Evolutionary conservation across 2,329 filamentous ascomycete genomes (phyloP), one percentile per base, ranked within the genome.

Genomic region (Leptosphaerulina australis): DNA sequence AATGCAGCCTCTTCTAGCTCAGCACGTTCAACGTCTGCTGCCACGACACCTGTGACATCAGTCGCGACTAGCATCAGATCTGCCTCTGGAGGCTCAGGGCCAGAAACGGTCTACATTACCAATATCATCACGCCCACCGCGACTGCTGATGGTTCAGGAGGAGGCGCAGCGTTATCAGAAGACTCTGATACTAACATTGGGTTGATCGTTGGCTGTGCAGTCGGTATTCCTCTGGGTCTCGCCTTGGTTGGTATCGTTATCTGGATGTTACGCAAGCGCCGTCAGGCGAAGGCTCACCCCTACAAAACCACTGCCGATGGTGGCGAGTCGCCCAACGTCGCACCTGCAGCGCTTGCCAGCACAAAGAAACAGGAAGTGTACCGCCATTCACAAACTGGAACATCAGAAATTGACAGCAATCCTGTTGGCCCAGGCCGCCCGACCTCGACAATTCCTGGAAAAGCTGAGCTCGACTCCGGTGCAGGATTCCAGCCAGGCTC

Each of bases 181-280:
- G 36, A 54, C 14, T 53, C 57, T 24, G 46, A 25, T n/a, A 61
- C 62, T n/a, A 67, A 70, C 12, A 41, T 67, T 12, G 57, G 58
- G 10, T 21, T 72, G 8, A 72, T 73, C 14, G 51, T 71, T n/a
- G 70, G 69, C 37, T 69, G 64, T 40, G 68, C 70, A 9, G 69
- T 73, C 29, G 69, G 69, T 12, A 69, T 73, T 38, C 70, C 70
- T 4, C 61, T 73, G 34, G 67, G 48, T 6, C 59, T 73, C 24
- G 64, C 63, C 5, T 44, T 73, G 3, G 6, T 65, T 30, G 68
- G 59, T 8, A 66, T 72, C 14, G 35, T 71, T 9, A 20, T 64
- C 44, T 72, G 66, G 65, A 59, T 70, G 24, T 33, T 69, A 26
- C 68, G 66, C 48, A 70, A 69, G 55, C 68, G 63, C 26, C 54